These are phyloP conservation scores for Ophidiomyces ophidiicola DNA, from an alignment of 2,329 filamentous ascomycete species.

Conservation along the genomic window DNA sequence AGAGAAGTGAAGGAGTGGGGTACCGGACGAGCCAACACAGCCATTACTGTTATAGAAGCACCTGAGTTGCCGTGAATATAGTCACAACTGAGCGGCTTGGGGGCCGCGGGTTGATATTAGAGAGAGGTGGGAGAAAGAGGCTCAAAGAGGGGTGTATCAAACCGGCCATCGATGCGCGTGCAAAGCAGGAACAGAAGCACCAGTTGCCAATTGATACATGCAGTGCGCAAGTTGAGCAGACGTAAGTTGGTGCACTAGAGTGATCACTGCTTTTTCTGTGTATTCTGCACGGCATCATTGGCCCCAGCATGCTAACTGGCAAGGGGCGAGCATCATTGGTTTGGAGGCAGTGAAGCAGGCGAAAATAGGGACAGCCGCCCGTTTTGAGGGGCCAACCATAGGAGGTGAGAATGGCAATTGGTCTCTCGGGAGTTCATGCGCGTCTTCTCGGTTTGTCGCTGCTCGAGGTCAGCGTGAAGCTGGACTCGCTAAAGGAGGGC, in stretches of 20 bases:
- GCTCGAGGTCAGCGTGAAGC: neutral
- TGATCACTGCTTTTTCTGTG: neutral
- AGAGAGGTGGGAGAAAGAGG: neutral
- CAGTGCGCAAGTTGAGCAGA: too few species aligned
- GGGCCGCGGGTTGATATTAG: constrained; percentile 3
- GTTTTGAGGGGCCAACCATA: too few species aligned
- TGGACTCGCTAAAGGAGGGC: neutral
- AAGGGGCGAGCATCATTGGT: too few species aligned
- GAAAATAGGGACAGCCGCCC: too few species aligned
- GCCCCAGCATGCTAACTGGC: too few species aligned
- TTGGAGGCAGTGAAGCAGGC: too few species aligned
- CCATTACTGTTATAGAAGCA: neutral
- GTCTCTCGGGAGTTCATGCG: too few species aligned
- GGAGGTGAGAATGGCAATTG: too few species aligned
- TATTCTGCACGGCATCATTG: constrained; percentile 1
- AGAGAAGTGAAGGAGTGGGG: constrained; percentile 3
- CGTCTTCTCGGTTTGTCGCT: neutral
- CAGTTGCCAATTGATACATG: constrained; percentile 1
- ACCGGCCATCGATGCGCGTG: constrained; percentile 1
- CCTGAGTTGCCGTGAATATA: neutral
- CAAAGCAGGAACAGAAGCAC: constrained; percentile 5
- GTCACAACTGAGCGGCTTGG: neutral
- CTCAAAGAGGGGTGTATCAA: constrained; percentile 2
- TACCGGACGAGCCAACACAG: constrained; percentile 8
- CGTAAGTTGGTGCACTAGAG: too few species aligned